Conservation (phyloP, 2,329 filamentous ascomycete species). For the Neophaeococcomyces aloes region DNA sequence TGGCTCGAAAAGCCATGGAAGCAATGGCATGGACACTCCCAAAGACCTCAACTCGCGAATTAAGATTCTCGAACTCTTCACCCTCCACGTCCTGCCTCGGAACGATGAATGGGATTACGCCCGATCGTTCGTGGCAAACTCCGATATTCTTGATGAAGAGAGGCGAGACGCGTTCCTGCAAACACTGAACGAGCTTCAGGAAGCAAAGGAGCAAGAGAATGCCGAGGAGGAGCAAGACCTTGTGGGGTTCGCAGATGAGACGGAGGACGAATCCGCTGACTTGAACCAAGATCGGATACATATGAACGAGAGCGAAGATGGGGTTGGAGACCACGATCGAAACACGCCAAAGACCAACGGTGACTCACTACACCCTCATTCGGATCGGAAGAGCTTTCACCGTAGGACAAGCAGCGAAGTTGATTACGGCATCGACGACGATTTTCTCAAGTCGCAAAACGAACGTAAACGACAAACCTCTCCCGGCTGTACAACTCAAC, state of each 20-base stretch:
- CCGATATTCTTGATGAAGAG: conserved; percentile 83
- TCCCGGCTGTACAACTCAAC: background rate
- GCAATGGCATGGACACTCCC: conserved; percentile 66
- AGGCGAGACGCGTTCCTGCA: conserved; percentile 78
- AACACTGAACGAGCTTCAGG: conserved; percentile 70
- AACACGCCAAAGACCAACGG: conserved; percentile 22
- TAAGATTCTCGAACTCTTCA: conserved; percentile 91
- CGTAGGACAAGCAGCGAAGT: conserved; percentile 53
- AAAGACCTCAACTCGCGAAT: conserved; percentile 74
- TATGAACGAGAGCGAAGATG: conserved; percentile 32
- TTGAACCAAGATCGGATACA: conserved; percentile 32
- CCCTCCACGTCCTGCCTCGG: conserved; percentile 81
- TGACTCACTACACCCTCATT: conserved; percentile 13
- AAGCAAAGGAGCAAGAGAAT: conserved; percentile 56
- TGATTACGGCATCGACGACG: conserved; percentile 58
- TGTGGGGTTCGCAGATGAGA: conserved; percentile 42
- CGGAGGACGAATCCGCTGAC: conserved; percentile 49
- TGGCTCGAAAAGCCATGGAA: conserved; percentile 41
- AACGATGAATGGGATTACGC: conserved; percentile 97
- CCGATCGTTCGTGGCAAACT: conserved; percentile 76
- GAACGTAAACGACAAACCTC: background rate
- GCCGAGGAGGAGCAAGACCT: conserved; percentile 14
- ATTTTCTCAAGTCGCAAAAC: conserved; percentile 29
- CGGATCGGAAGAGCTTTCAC: conserved; percentile 29
- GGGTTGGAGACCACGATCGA: conserved; percentile 29